phyloP scores from a whole-genome alignment of 2,329 filamentous ascomycete species.

The Neonectria magnoliae region DNA sequence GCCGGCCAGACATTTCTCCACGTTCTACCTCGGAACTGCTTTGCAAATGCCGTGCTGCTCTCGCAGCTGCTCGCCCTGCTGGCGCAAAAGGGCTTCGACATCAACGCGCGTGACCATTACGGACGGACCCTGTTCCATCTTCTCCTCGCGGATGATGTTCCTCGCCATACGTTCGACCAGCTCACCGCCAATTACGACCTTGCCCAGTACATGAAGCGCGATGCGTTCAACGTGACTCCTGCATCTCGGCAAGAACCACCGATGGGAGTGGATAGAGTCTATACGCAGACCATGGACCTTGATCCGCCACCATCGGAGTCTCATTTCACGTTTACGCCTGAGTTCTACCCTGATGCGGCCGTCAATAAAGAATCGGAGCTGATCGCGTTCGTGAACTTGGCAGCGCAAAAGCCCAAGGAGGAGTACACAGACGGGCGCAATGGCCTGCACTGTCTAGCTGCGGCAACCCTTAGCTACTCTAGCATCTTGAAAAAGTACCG shows the following conservation, averaged over 20 bases:
- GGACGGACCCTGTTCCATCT: slow-evolving; percentile 64
- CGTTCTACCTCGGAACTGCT: slow-evolving; percentile 51
- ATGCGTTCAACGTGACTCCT: slow-evolving; percentile 58
- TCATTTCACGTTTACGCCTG: slow-evolving; percentile 2
- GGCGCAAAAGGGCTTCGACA: slow-evolving; percentile 36
- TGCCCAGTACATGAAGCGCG: slow-evolving; percentile 51
- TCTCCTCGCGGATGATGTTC: slow-evolving; percentile 45
- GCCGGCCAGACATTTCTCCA: slow-evolving; percentile 62
- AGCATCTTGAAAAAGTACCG: slow-evolving; percentile 49
- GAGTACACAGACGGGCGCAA: slow-evolving; percentile 60
- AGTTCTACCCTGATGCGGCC: slow-evolving; percentile 14
- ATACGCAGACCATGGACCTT: slow-evolving; percentile 34
- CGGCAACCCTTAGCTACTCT: slow-evolving; percentile 57
- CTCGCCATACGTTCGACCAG: slow-evolving; percentile 44
- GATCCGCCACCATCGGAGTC: slow-evolving; percentile 33
- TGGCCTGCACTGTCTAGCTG: slow-evolving; percentile 67
- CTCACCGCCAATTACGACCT: slow-evolving; percentile 44
- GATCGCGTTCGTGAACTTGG: slow-evolving; percentile 34
- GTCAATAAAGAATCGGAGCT: slow-evolving; percentile 35
- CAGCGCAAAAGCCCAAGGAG: slow-evolving; percentile 25
- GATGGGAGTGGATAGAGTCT: slow-evolving; percentile 13
- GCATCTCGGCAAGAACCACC: slow-evolving; percentile 11
- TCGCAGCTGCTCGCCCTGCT: slow-evolving; percentile 40
- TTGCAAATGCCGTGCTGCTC: slow-evolving; percentile 43
- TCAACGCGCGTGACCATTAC: slow-evolving; percentile 57